Evolutionary conservation across 2,329 filamentous ascomycete genomes (phyloP).

Genomic region (Phaeosphaeria sp.): DNA sequence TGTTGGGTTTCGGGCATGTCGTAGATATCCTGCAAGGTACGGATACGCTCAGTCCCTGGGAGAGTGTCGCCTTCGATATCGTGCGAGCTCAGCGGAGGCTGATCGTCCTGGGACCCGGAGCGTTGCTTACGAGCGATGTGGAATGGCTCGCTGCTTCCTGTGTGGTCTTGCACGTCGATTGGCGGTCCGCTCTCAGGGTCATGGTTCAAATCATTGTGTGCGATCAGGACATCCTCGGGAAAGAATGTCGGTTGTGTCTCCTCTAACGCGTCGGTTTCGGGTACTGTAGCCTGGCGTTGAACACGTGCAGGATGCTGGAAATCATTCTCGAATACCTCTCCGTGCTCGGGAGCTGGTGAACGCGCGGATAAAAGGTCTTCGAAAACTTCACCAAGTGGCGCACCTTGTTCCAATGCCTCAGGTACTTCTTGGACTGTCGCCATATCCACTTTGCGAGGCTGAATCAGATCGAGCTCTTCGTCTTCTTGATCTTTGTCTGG

Average conservation of each 20-base stretch:
- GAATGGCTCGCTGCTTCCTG: conserved; percentile 29
- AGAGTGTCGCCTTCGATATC: conserved; percentile 23
- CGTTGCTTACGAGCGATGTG: conserved; percentile 50
- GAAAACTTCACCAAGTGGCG: neutral
- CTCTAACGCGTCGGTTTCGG: conserved; percentile 43
- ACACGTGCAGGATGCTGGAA: conserved; percentile 14
- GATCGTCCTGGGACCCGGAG: conserved; percentile 29
- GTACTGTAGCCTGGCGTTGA: conserved; percentile 37
- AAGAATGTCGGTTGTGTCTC: conserved; percentile 42
- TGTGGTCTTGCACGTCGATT: conserved; percentile 9
- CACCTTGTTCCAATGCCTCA: conserved; percentile 29
- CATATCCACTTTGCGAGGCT: conserved; percentile 12
- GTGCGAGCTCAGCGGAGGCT: conserved; percentile 15
- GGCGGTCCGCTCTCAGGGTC: neutral
- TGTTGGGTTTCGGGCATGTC: conserved; percentile 43
- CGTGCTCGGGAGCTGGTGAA: neutral
- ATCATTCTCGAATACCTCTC: neutral
- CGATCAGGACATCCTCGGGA: conserved; percentile 1
- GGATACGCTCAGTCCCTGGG: conserved; percentile 16
- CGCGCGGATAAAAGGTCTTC: conserved; percentile 9
- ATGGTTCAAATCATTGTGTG: neutral
- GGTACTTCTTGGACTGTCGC: conserved; percentile 26
- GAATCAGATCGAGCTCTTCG: conserved; percentile 11
- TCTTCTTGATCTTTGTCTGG: conserved; percentile 14
- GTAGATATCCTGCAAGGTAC: conserved; percentile 46